Evolutionary conservation across 2,329 filamentous ascomycete genomes (phyloP), one percentile per base, ranked within the genome.

Genomic region (Simplicillium sp.): DNA sequence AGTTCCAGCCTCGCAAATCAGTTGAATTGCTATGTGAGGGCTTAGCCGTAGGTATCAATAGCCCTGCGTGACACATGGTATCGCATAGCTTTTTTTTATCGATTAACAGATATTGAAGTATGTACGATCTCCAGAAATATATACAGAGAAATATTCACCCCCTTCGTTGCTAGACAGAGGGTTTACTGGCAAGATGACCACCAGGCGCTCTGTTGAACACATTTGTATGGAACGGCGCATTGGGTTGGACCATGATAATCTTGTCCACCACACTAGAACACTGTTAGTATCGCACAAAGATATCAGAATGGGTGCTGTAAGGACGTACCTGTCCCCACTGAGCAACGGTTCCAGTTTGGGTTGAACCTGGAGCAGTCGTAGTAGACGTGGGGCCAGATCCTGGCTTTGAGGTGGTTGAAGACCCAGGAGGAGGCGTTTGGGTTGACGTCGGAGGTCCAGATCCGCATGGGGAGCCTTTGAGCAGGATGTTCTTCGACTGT

Each of bases 401-500:
- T 5, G 25, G 18, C 34, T 13, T 37, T 11, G 36, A 36, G 28
- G 39, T 41, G 36, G 18, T 44, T 16, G 16, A 28, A 12, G 15
- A 15, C 16, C 15, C 15, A 36, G 34, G 34, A 12, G 39, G 34
- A 11, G 43, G 39, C 15, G 31, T 33, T 5, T 13, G 31, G 12
- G 31, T n/a, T n/a, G 31, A 33, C 4, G 15, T 15, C 7, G 37
- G 41, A 31, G 38, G 38, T 15, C n/a, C n/a, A 9, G 39, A 29
- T 13, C 43, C 43, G 36, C 43, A 44, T 11, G 43, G 43, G 3
- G 31, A 33, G 15, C 43, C 43, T 11, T 20, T 44, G 36, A 34
- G 28, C 15, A 66, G 47, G 39, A 67, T 65, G 5, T 46, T 51
- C 48, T 63, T 58, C 3, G 54, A 60, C 43, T 62, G 43, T 46